phyloP scores from a whole-genome alignment of 768 basidiomycete species.

The Tylopilus subfusipes region DNA sequence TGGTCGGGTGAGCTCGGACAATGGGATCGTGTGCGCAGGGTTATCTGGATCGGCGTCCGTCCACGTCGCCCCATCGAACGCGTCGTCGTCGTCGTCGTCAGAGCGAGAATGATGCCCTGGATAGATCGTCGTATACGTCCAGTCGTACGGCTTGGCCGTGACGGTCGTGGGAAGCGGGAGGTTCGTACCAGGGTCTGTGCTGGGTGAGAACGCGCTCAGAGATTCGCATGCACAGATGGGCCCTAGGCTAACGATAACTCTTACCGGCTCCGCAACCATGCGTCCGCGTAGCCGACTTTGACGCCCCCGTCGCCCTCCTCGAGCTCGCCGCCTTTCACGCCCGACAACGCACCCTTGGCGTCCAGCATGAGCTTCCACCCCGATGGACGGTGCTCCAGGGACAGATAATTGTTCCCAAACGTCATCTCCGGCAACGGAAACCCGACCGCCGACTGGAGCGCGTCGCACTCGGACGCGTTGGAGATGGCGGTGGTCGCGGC shows the following conservation, averaged over 20 bases:
- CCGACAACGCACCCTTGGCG: slow-evolving; percentile 60
- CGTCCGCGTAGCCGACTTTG: slow-evolving; percentile 91
- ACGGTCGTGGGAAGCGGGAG: slow-evolving; percentile 69
- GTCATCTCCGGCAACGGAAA: slow-evolving; percentile 96
- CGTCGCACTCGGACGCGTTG: slow-evolving; percentile 70
- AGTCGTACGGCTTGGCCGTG: slow-evolving; percentile 86
- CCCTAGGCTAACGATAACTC: too few species aligned
- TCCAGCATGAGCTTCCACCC: slow-evolving; percentile 68
- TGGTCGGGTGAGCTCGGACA: slow-evolving; percentile 80
- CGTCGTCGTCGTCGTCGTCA: not conserved
- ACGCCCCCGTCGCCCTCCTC: slow-evolving; percentile 85
- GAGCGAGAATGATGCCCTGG: slow-evolving; percentile 48
- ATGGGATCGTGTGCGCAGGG: slow-evolving; percentile 64
- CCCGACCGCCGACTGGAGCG: slow-evolving; percentile 57
- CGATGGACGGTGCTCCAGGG: slow-evolving; percentile 59
- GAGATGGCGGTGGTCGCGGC: slow-evolving; percentile 76
- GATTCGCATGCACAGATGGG: not conserved
- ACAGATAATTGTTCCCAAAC: slow-evolving; percentile 80
- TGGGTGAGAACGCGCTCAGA: slow-evolving; percentile 36
- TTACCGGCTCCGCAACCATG: slow-evolving; percentile 88
- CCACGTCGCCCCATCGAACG: slow-evolving; percentile 40
- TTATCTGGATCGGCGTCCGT: slow-evolving; percentile 53
- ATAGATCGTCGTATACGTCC: slow-evolving; percentile 96
- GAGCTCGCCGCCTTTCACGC: slow-evolving; percentile 74
- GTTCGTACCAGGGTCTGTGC: slow-evolving; percentile 63